Evolutionary conservation across 2,329 filamentous ascomycete species (phyloP).

Genomic region (Exophiala sp.): DNA sequence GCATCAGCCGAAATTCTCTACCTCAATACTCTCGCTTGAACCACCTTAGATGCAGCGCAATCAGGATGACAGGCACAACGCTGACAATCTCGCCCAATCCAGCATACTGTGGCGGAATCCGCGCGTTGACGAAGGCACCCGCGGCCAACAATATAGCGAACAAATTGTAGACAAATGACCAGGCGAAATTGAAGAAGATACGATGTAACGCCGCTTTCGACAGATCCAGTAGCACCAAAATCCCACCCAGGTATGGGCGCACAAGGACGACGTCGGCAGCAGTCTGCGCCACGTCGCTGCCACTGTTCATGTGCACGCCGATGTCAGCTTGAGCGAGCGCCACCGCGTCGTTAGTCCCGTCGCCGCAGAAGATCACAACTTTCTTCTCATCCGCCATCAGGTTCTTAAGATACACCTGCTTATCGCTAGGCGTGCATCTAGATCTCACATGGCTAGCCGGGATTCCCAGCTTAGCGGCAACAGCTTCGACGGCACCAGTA

Average conservation of each 20-base stretch:
- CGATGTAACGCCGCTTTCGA: conserved; percentile 41
- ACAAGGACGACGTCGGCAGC: conserved; percentile 67
- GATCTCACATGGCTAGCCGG: conserved; percentile 38
- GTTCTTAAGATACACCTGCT: conserved; percentile 41
- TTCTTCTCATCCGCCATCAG: conserved; percentile 1
- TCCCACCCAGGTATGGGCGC: conserved; percentile 49
- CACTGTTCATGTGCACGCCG: conserved; percentile 62
- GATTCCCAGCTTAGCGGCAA: conserved; percentile 43
- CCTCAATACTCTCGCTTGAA: background rate
- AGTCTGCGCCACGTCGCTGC: conserved; percentile 56
- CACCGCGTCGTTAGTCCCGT: conserved; percentile 72
- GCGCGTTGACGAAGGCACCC: conserved; percentile 56
- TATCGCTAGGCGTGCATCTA: conserved; percentile 49
- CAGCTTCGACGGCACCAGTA: conserved; percentile 42
- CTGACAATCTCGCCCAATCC: conserved; percentile 69
- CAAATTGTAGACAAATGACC: conserved; percentile 65
- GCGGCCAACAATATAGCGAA: conserved; percentile 61
- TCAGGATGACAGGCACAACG: conserved; percentile 60
- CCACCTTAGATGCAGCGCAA: conserved; percentile 7
- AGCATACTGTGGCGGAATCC: conserved; percentile 59
- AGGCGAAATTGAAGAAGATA: conserved; percentile 62
- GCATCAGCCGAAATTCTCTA: too few species aligned
- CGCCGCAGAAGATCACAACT: conserved; percentile 62
- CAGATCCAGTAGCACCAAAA: conserved; percentile 55
- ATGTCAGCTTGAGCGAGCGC: conserved; percentile 66